phyloP scores from a whole-genome alignment of 2,329 filamentous ascomycete genomes.

The Trichoderma koningiopsis region DNA sequence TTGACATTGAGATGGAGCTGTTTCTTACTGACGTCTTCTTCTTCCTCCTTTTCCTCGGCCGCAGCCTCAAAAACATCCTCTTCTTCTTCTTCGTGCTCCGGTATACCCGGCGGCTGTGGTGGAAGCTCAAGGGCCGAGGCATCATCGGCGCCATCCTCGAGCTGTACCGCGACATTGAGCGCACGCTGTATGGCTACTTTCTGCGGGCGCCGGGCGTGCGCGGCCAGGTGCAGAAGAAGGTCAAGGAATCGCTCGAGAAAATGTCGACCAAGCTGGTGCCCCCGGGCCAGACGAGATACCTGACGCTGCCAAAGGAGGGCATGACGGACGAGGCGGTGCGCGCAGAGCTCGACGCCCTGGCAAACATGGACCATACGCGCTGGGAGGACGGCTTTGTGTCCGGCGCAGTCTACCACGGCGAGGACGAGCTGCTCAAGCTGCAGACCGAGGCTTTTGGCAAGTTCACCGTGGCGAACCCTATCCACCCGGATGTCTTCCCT shows the following conservation, averaged over 20 bases:
- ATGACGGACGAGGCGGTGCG: conserved; percentile 78
- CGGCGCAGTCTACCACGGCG: conserved; percentile 95
- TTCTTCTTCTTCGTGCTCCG: conserved; percentile 87
- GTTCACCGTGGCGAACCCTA: conserved; percentile 94
- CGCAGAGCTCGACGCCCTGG: conserved; percentile 76
- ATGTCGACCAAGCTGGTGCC: conserved; percentile 83
- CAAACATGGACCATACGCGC: conserved; percentile 86
- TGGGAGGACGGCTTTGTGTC: conserved; percentile 97
- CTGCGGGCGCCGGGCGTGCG: conserved; percentile 84
- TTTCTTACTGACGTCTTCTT: background rate
- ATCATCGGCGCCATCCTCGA: conserved; percentile 76
- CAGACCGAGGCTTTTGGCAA: conserved; percentile 92
- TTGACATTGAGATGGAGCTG: background rate
- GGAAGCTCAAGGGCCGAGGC: conserved; percentile 87
- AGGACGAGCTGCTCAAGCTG: conserved; percentile 75
- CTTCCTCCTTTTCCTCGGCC: background rate
- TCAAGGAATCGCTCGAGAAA: conserved; percentile 77
- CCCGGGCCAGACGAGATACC: conserved; percentile 69
- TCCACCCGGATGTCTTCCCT: conserved; percentile 97
- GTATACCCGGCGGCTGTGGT: conserved; percentile 76
- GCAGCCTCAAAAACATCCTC: conserved; percentile 63
- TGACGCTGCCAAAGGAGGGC: conserved; percentile 79
- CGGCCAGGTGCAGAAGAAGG: conserved; percentile 79
- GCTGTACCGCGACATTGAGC: conserved; percentile 70
- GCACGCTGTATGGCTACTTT: conserved; percentile 81